phyloP scores from a whole-genome alignment of 768 basidiomycete species.

The Lenzites betulinus region DNA sequence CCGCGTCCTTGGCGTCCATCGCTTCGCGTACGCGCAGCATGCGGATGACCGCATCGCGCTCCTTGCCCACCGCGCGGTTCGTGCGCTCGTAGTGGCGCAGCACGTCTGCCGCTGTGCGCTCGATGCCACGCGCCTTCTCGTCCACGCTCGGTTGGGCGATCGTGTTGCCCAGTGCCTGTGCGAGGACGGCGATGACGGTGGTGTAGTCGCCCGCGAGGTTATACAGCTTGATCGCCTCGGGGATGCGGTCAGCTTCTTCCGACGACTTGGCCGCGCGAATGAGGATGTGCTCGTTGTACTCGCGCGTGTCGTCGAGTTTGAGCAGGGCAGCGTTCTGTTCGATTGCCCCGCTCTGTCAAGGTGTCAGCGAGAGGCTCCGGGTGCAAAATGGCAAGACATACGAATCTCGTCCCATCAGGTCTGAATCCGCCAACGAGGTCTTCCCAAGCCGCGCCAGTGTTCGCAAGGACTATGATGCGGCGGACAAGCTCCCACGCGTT shows the following conservation, averaged over 20 bases:
- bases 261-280: slow-evolving; percentile 79
- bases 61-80: slow-evolving; percentile 70
- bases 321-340: slow-evolving; percentile 82
- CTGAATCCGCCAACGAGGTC: slow-evolving; percentile 93
- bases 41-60: slow-evolving; percentile 71
- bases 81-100: slow-evolving; percentile 78
- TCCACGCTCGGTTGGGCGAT: slow-evolving; percentile 60
- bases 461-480: slow-evolving; percentile 76
- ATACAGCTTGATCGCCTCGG: slow-evolving; percentile 93
- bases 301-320: slow-evolving; percentile 60
- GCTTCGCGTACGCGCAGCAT: slow-evolving; percentile 83
- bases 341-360: slow-evolving; percentile 74
- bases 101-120: slow-evolving; percentile 77
- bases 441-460: slow-evolving; percentile 83
- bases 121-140: slow-evolving; percentile 67
- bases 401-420: slow-evolving; percentile 86
- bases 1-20: slow-evolving; percentile 70
- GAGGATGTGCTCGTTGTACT: slow-evolving; percentile 84
- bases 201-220: slow-evolving; percentile 91
- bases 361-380: not conserved
- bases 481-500: slow-evolving; percentile 78
- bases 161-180: slow-evolving; percentile 83
- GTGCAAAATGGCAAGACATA: slow-evolving; percentile 41
- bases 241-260: slow-evolving; percentile 79
- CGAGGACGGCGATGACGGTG: slow-evolving; percentile 86